These are phyloP conservation scores for Chimonanthus salicifolius DNA, from an alignment of 164 flowering plant species.

Conservation along the genomic window DNA sequence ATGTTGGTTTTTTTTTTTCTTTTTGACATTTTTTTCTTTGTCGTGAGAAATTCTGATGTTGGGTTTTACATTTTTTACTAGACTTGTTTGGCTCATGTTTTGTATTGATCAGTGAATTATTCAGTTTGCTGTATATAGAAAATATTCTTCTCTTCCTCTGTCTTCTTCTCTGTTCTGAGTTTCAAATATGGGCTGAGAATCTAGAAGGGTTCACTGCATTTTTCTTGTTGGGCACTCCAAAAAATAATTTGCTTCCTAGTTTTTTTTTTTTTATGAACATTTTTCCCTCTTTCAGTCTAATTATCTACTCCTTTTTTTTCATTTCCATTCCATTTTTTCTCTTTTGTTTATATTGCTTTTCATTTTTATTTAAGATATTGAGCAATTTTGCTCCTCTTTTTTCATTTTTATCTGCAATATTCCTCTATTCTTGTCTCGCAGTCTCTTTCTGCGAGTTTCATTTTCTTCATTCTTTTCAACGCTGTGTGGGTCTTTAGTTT, in stretches of 20 bases:
- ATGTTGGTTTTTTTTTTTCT: background rate
- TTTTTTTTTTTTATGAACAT: background rate
- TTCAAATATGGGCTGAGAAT: no score
- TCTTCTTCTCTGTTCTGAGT: no score
- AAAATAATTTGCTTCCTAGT: background rate
- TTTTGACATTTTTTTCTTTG: background rate
- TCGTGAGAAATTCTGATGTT: background rate
- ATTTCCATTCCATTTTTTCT: background rate
- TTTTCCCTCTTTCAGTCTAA: background rate
- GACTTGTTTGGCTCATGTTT: background rate
- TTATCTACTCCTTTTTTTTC: background rate
- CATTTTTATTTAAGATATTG: background rate
- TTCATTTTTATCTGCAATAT: background rate
- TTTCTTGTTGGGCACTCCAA: background rate
- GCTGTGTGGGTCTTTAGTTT: constrained; percentile 4
- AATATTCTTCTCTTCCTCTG: background rate
- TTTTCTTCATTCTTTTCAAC: constrained; percentile 9
- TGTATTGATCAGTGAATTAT: background rate
- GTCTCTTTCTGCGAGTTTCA: constrained; percentile 7
- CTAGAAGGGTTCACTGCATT: no score
- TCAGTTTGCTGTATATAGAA: background rate
- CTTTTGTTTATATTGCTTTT: background rate
- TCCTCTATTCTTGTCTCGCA: background rate
- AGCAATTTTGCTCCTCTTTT: background rate
- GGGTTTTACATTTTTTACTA: background rate